phyloP scores from a whole-genome alignment of 306 rosid species.

The Casuarina cunninghamiana region DNA sequence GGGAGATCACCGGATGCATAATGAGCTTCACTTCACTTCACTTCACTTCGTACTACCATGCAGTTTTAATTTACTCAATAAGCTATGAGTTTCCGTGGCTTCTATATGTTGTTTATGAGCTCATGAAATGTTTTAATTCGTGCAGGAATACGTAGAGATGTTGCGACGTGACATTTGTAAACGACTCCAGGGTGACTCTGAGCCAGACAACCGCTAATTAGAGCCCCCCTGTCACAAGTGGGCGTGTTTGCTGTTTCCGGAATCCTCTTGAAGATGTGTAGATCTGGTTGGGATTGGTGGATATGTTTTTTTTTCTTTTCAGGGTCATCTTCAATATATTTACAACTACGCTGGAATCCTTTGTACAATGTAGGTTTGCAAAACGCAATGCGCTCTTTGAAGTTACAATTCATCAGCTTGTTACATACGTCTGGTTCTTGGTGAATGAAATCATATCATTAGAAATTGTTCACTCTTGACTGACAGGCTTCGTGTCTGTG shows the following conservation, averaged over 20 bases:
- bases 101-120: conserved; percentile 3
- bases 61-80: not conserved
- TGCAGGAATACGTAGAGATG: conserved; percentile 78
- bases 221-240: not conserved
- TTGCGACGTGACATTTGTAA: conserved; percentile 50
- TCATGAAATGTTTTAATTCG: conserved; percentile 9
- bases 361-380: conserved; percentile 26
- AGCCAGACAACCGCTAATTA: conserved; percentile 37
- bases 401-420: not conserved
- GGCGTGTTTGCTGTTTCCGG: not conserved
- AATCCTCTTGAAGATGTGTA: not conserved
- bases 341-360: not conserved
- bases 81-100: not conserved
- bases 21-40: conserved; percentile 9
- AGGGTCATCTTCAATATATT: not conserved
- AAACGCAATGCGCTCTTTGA: not conserved
- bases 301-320: not conserved
- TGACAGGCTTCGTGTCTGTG: not conserved
- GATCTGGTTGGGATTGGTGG: not conserved
- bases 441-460: not conserved
- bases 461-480: too few species aligned
- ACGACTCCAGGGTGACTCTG: conserved; percentile 43
- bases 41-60: conserved; percentile 13
- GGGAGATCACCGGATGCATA: not conserved
- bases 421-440: not conserved